Conservation (phyloP, 202 grass and related monocot genomes). For the Carex sylvatica region DNA sequence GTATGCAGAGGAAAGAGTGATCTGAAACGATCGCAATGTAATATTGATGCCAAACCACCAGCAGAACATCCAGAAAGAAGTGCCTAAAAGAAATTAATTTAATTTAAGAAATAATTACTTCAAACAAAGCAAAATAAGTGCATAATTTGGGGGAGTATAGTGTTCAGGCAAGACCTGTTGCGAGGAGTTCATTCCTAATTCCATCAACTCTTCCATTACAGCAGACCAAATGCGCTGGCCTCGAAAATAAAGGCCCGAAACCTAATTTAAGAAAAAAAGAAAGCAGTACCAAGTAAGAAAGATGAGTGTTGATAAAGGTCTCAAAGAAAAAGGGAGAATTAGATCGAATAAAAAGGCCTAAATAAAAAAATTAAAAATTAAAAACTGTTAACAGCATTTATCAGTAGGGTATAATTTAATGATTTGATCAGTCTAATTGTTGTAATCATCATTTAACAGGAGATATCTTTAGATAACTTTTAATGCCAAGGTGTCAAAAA, state of each 20-base stretch:
- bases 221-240: slow-evolving; percentile 55
- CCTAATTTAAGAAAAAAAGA: slow-evolving; percentile 9
- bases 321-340: not conserved
- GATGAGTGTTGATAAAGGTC: not conserved
- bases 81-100: slow-evolving; percentile 29
- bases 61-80: slow-evolving; percentile 73
- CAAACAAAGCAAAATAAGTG: not conserved
- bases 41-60: slow-evolving; percentile 48
- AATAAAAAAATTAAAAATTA: not conserved
- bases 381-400: not conserved
- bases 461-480: not conserved
- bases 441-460: not conserved
- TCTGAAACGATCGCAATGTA: slow-evolving; percentile 60
- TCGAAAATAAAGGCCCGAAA: slow-evolving; percentile 52
- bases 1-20: slow-evolving; percentile 34
- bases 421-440: not conserved
- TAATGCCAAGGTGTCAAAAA: not conserved
- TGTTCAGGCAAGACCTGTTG: slow-evolving; percentile 38
- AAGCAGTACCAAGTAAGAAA: not conserved
- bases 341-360: not conserved
- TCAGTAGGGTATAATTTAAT: not conserved
- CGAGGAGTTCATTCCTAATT: slow-evolving; percentile 36
- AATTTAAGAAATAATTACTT: not conserved
- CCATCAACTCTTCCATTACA: slow-evolving; percentile 55
- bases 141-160: not conserved